Evolutionary conservation across 148 eudicot genomes (phyloP), one percentile per base, ranked within the genome.

Genomic region (Fallopia convolvulus): DNA sequence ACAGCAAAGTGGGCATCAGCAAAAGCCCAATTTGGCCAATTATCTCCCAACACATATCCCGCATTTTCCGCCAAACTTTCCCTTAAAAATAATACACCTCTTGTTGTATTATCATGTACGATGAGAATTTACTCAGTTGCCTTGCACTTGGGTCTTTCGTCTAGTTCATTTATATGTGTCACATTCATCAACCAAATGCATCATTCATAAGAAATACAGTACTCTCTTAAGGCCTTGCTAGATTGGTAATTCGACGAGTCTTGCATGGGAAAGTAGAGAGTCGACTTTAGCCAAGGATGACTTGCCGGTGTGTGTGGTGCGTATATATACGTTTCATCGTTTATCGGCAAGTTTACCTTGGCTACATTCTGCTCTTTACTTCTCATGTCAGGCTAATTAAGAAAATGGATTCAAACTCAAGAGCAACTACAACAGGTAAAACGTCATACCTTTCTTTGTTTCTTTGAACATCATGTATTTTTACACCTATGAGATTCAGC

Each of bases 231-330:
- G 12, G 60, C 60, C 60, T 55, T 55, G 60, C 60, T 55, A 52
- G 20, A 52, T 52, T 8, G 65, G 8, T 58, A 0, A 20, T 2
- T 58, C 65, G 33, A 58, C 65, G 61, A 78, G 74, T 75, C 50
- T 86, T 78, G 84, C 87, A 84, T 86, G 89, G 76, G 77, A 76
- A 79, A 33, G 83, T 58, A 48, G 77, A 61, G 84, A 83, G 88
- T 81, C 41, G 81, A 86, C 48, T 80, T 76, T 81, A 86, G 88
- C 86, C 86, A 86, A 86, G 88, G 86, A 86, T 86, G 89, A 83
- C 84, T 86, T 86, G 89, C 87, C 85, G 82, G 83, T 52, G 6
- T 23, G n/a, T 39, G 30, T 26, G 30, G 0, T 0, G 30, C 14
- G 20, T 4, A 55, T 33, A 68, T 3, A 36, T 4, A 4, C 32